phyloP scores from a whole-genome alignment of 164 flowering plant species.

The Litsea cubeba region DNA sequence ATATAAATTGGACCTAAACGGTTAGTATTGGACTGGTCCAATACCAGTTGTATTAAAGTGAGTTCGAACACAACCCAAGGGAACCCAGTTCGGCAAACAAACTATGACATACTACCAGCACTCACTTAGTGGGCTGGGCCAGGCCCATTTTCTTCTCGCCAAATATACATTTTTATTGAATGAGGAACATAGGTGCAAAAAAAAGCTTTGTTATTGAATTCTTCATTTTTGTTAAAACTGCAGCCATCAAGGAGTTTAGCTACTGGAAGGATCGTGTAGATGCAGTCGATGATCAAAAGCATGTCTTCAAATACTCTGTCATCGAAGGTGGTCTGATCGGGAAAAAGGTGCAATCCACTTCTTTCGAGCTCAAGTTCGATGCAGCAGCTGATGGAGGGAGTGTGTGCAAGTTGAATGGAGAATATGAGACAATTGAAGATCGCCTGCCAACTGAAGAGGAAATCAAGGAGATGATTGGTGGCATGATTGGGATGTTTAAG shows the following conservation, averaged over 20 bases:
- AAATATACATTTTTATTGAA: too few relatives aligned
- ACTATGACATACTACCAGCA: too few relatives aligned
- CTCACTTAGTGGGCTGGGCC: too few relatives aligned
- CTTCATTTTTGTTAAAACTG: background rate
- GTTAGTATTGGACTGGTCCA: too few relatives aligned
- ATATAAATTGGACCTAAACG: too few relatives aligned
- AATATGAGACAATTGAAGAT: slow-evolving; percentile 1
- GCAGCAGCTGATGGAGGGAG: background rate
- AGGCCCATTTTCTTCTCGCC: too few relatives aligned
- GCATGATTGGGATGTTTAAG: background rate
- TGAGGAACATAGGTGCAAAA: too few relatives aligned
- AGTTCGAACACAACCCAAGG: too few relatives aligned
- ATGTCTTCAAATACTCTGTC: background rate
- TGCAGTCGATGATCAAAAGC: slow-evolving; percentile 3
- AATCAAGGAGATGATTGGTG: slow-evolving; percentile 1
- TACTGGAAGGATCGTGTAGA: slow-evolving; percentile 7
- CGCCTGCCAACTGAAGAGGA: background rate
- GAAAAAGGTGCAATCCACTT: background rate
- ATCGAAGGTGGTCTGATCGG: slow-evolving; percentile 7
- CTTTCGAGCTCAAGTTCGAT: slow-evolving; percentile 1
- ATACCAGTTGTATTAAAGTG: too few relatives aligned
- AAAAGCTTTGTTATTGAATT: too few relatives aligned
- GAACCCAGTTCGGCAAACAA: too few relatives aligned
- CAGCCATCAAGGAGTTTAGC: background rate
- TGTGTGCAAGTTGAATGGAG: background rate